Evolutionary conservation across 2,329 filamentous ascomycete genomes (phyloP), one percentile per base, ranked within the genome.

Genomic region (Metarhizium anisopliae): DNA sequence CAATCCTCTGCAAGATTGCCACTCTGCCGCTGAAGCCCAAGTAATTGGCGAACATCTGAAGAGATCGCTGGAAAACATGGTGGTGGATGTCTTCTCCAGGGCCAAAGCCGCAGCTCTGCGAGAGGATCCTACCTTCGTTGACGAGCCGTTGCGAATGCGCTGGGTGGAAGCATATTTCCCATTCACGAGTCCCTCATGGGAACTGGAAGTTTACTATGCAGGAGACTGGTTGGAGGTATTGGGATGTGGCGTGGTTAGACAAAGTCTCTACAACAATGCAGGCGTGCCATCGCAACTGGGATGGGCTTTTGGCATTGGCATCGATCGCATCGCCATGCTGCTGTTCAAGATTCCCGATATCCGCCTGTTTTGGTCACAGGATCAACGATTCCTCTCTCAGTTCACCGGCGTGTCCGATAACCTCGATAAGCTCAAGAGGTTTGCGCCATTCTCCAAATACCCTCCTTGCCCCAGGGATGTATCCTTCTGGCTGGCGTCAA

Each of bases 141-240:
- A 83, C 52, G 88, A 95, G 65, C 90, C 91, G 4, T 76, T 97
- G 43, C 86, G 84, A 62, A 85, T 96, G 65, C 84, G 94, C 61
- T 99, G 94, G 94, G 86, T 97, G 7, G 93, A 96, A 70, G 91
- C 94, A 1, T 97, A 94, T 72, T 99, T 99, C 73, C 94, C 94
- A 43, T 97, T 97, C 69, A 99, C 94, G 0, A 92, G 86, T 56
- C 94, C 94, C 0, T 94, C 88, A 6, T 99, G 90, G 89, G 94
- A 99, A 70, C 80, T 99, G 29, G 94, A 99, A 68, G 90, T 99
- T 10, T 92, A 89, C 77, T 96, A 93, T 82, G 86, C 87, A 62
- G 92, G 89, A 35, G 89, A 95, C 68, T 99, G 94, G 94, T 84
- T 99, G 38, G 94, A 99, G 73, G 85, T 97, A 4, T 80, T 99